phyloP scores from a whole-genome alignment of 2,329 filamentous ascomycete species.

The Stachybotrys chartarum region DNA sequence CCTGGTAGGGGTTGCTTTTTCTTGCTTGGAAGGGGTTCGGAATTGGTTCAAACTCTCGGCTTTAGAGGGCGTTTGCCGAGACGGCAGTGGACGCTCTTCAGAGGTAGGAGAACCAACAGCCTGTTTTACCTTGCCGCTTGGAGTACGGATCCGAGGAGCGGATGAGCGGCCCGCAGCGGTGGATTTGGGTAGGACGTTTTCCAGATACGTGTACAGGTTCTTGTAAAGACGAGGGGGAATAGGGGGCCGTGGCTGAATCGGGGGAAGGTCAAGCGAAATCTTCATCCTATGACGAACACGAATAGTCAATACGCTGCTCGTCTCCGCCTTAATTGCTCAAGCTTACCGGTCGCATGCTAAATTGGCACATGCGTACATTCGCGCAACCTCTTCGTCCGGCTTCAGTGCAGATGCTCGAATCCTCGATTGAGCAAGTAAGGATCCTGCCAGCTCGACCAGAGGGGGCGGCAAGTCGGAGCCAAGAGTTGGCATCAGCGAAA shows the following conservation, averaged over 20 bases:
- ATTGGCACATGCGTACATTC: slow-evolving; percentile 77
- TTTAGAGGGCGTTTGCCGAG: slow-evolving; percentile 39
- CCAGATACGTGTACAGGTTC: slow-evolving; percentile 74
- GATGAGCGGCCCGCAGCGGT: slow-evolving; percentile 21
- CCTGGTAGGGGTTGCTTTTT: slow-evolving; percentile 30
- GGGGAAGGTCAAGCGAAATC: slow-evolving; percentile 66
- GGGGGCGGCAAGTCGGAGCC: slow-evolving; percentile 58
- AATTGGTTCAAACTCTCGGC: slow-evolving; percentile 35
- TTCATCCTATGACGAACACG: slow-evolving; percentile 51
- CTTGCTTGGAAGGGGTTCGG: slow-evolving; percentile 24
- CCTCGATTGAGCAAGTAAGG: slow-evolving; percentile 73
- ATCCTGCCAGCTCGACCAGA: slow-evolving; percentile 65
- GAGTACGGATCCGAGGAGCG: slow-evolving; percentile 22
- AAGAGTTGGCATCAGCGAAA: slow-evolving; percentile 68
- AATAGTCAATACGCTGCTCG: not conserved
- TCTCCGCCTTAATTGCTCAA: not conserved
- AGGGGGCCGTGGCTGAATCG: slow-evolving; percentile 68
- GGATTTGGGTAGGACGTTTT: slow-evolving; percentile 55
- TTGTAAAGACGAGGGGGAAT: slow-evolving; percentile 76
- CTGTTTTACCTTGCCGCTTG: slow-evolving; percentile 22
- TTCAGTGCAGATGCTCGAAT: slow-evolving; percentile 71
- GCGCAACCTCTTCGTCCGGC: slow-evolving; percentile 79
- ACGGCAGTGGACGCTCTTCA: slow-evolving; percentile 25
- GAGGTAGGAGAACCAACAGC: slow-evolving; percentile 16
- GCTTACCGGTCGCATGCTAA: slow-evolving; percentile 77